phyloP scores from a whole-genome alignment of 2,329 filamentous ascomycete species.

The Mycogone perniciosa region DNA sequence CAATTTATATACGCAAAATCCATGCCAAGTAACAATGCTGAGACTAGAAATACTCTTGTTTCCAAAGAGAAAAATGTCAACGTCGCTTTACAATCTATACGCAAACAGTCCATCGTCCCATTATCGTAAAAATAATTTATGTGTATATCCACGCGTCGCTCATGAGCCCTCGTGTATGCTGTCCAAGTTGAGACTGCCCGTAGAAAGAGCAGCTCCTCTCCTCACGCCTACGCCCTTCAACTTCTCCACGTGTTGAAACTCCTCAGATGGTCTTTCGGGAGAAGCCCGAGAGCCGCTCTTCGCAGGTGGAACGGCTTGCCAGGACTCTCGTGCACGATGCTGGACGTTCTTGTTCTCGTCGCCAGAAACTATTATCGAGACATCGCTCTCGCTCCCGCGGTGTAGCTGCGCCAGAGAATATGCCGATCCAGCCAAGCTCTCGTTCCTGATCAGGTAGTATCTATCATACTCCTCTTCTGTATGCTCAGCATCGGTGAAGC shows the following conservation, averaged over 20 bases:
- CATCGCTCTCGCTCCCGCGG: conserved; percentile 32
- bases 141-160: too few species aligned
- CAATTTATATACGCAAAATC: too few species aligned
- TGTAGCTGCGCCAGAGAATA: conserved; percentile 20
- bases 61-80: too few species aligned
- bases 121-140: too few species aligned
- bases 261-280: not conserved
- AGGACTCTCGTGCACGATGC: conserved; percentile 6
- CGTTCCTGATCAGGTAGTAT: conserved; percentile 46
- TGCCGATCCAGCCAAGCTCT: conserved; percentile 40
- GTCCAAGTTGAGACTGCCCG: conserved; percentile 4
- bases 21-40: too few species aligned
- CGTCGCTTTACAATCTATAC: too few species aligned
- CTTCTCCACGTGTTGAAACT: conserved; percentile 20
- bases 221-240: conserved; percentile 23
- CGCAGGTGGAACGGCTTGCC: not conserved
- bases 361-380: conserved; percentile 23
- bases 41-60: too few species aligned
- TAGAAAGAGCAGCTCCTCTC: conserved; percentile 4
- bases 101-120: too few species aligned
- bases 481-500: conserved; percentile 54
- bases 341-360: conserved; percentile 17
- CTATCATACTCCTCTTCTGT: conserved; percentile 54
- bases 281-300: not conserved
- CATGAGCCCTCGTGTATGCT: conserved; percentile 6